phyloP scores from a whole-genome alignment of 495 filamentous ascomycete species.

The Hypomontagnella submonticulosa region DNA sequence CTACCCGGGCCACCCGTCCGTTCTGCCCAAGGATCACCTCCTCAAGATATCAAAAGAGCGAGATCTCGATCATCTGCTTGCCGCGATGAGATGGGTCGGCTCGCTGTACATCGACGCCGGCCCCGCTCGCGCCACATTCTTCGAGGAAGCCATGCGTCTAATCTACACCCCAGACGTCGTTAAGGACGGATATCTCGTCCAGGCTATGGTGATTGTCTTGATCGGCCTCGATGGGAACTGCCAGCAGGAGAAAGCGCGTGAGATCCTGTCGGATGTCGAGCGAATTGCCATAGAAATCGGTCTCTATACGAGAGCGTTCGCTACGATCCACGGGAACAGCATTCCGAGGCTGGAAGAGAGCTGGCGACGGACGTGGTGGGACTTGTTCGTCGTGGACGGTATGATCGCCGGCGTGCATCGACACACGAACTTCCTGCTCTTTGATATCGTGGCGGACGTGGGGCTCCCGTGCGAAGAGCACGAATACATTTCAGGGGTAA shows the following conservation, averaged over 20 bases:
- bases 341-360: constrained; percentile 71
- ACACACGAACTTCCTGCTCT: constrained; percentile 66
- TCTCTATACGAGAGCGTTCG: constrained; percentile 70
- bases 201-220: constrained; percentile 79
- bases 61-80: constrained; percentile 57
- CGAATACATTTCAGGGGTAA: constrained; percentile 72
- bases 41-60: constrained; percentile 58
- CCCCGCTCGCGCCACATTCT: constrained; percentile 61
- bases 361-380: constrained; percentile 91
- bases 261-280: constrained; percentile 73
- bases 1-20: constrained; percentile 74
- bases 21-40: constrained; percentile 62
- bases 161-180: constrained; percentile 60
- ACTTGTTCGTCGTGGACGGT: constrained; percentile 82
- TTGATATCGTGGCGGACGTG: constrained; percentile 66
- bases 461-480: constrained; percentile 80
- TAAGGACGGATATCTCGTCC: constrained; percentile 75
- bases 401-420: constrained; percentile 68
- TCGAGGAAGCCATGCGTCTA: constrained; percentile 66
- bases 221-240: constrained; percentile 81
- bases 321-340: constrained; percentile 57
- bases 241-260: constrained; percentile 71
- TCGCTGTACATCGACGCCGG: constrained; percentile 68
- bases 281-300: constrained; percentile 78
- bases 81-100: constrained; percentile 77